Conservation (phyloP, 768 basidiomycete genomes). For the Sarcodon aspratus region DNA sequence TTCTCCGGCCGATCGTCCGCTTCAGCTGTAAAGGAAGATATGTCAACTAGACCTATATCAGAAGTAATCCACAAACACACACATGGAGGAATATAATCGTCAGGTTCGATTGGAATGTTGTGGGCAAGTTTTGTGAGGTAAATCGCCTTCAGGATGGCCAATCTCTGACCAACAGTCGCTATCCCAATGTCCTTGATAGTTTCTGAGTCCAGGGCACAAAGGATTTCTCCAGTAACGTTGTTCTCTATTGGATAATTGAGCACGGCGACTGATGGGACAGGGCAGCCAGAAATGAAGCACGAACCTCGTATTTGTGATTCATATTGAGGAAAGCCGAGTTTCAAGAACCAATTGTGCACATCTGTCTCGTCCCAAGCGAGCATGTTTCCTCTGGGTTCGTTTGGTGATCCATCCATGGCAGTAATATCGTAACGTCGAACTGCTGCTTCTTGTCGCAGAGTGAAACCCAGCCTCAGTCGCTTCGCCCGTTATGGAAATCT, state of each 20-base stretch:
- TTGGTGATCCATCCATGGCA: too few species aligned
- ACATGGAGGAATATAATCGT: slow-evolving; percentile 88
- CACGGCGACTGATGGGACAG: slow-evolving; percentile 1
- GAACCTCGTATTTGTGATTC: slow-evolving; percentile 71
- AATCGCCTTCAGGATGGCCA: slow-evolving; percentile 86
- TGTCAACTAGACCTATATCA: neutral
- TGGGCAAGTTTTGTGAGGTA: slow-evolving; percentile 83
- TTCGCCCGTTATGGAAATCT: too few species aligned
- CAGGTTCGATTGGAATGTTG: slow-evolving; percentile 71
- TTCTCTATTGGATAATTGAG: slow-evolving; percentile 47
- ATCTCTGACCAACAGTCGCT: slow-evolving; percentile 80
- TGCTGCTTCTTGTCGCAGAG: too few species aligned
- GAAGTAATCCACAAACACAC: slow-evolving; percentile 18
- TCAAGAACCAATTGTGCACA: slow-evolving; percentile 70
- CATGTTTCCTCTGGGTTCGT: slow-evolving; percentile 18
- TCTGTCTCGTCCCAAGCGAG: slow-evolving; percentile 66
- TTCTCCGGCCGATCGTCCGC: slow-evolving; percentile 40
- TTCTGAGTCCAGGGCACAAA: slow-evolving; percentile 77
- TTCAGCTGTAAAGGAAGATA: slow-evolving; percentile 32
- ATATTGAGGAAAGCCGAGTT: slow-evolving; percentile 79
- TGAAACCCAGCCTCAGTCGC: too few species aligned
- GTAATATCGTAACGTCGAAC: too few species aligned
- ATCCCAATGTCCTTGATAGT: slow-evolving; percentile 81
- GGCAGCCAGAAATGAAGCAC: slow-evolving; percentile 11
- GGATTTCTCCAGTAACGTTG: slow-evolving; percentile 83